Evolutionary conservation across 805 yeast species (phyloP), one percentile per base, ranked within the genome.

Genomic region (Candida glaebosa): DNA sequence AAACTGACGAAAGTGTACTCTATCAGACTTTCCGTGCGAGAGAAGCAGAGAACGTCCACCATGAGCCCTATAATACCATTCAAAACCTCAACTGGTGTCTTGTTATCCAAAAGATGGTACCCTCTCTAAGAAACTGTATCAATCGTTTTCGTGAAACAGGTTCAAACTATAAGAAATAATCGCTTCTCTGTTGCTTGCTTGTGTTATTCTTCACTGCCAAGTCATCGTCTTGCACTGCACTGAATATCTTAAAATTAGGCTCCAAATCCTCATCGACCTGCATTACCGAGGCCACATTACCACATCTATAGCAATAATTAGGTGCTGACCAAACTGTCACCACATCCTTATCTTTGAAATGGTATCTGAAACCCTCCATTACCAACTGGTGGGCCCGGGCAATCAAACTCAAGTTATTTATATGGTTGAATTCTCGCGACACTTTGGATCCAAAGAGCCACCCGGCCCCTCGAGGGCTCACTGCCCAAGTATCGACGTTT

Each of bases 241-340:
- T 82, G 65, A 93, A 93, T 17, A 93, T 93, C 58, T 87, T 87
- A 69, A 93, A 93, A 56, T 86, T 84, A 8, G 97, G 96, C 49
- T 81, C 84, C 53, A 86, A 69, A 51, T 82, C 82, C 49, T 87
- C 96, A 54, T 84, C 95, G 41, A 93, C 86, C 61, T 89, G 87
- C 99, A 91, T 91, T 14, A 91, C 96, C 73, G 95, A 85, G 22
- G 99, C 99, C 39, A 91, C 98, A 59, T 91, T 91, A 44, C 99
- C 99, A 69, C 98, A 91, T 57, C 98, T 75, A 65, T 91, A 91
- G 69, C 98, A 90, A 68, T 90, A 90, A 63, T 90, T 90, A 35
- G 98, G 98, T 14, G 97, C 97, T 8, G 90, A 81, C 98, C 98
- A 91, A 28, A 91, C 98, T 0, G 99, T 91, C 28, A 91, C 99